phyloP scores from a whole-genome alignment of 305 asterid species.

The Fraxinus dipetala region DNA sequence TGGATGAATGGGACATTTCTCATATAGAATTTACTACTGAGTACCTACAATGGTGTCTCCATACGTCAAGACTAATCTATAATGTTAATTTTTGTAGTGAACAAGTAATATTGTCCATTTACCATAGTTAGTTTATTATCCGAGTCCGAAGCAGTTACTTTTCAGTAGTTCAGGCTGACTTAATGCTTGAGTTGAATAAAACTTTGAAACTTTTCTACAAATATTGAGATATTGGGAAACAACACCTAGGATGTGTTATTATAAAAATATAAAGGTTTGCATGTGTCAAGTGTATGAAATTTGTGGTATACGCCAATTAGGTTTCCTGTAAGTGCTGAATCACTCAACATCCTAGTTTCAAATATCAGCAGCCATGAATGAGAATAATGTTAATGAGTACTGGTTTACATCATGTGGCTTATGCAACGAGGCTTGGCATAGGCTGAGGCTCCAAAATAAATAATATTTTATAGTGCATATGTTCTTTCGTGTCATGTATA shows the following conservation, averaged over 20 bases:
- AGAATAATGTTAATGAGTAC: not conserved
- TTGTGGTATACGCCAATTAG: not conserved
- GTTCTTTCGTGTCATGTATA: not conserved
- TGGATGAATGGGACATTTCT: conserved; percentile 1
- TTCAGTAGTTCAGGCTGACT: not conserved
- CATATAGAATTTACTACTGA: not conserved
- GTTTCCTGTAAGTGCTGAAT: not conserved
- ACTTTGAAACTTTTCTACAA: not conserved
- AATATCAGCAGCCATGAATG: not conserved
- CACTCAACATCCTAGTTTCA: not conserved
- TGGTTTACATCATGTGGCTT: not conserved
- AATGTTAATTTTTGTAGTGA: not conserved
- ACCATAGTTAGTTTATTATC: not conserved
- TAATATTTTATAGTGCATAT: not conserved
- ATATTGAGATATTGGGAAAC: not conserved
- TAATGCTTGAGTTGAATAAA: not conserved
- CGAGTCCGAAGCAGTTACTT: not conserved
- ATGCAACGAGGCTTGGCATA: not conserved
- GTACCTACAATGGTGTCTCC: not conserved
- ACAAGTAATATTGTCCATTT: not conserved
- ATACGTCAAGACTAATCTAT: not conserved
- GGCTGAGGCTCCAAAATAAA: not conserved
- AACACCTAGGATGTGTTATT: not conserved
- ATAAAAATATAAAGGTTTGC: not conserved
- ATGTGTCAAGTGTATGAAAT: not conserved